phyloP scores from a whole-genome alignment of 2,329 filamentous ascomycete species.

The Massarina eburnea region DNA sequence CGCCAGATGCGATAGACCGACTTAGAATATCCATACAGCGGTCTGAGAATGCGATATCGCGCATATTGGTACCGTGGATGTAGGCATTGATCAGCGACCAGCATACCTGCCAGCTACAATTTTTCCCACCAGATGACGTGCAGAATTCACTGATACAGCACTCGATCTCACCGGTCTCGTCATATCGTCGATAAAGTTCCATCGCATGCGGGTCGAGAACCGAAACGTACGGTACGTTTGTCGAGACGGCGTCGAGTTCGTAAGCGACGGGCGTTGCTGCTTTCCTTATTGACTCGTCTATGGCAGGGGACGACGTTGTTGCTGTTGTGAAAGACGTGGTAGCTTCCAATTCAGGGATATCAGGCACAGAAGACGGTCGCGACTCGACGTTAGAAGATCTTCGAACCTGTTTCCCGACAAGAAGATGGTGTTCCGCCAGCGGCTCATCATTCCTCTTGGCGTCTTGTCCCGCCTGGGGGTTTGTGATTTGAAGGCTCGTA shows the following conservation, averaged over 20 bases:
- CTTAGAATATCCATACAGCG: constrained; percentile 14
- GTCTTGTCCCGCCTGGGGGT: neutral
- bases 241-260: neutral
- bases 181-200: constrained; percentile 7
- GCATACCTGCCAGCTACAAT: constrained; percentile 8
- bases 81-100: constrained; percentile 20
- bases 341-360: too few relatives aligned
- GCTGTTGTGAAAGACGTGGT: too few relatives aligned
- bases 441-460: neutral
- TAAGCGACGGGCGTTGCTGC: neutral
- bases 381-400: too few relatives aligned
- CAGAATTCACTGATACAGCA: neutral
- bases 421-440: neutral
- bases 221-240: too few relatives aligned
- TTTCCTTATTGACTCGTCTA: neutral
- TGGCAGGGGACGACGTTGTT: neutral
- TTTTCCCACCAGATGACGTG: neutral
- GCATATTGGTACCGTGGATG: constrained; percentile 11
- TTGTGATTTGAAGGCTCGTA: neutral
- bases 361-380: too few relatives aligned
- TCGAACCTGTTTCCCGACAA: neutral
- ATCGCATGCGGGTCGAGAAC: neutral
- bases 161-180: constrained; percentile 2
- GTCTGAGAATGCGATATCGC: constrained; percentile 15
- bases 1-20: constrained; percentile 2